Evolutionary conservation across 306 rosid genomes (phyloP).

Genomic region (Castanopsis chinensis): DNA sequence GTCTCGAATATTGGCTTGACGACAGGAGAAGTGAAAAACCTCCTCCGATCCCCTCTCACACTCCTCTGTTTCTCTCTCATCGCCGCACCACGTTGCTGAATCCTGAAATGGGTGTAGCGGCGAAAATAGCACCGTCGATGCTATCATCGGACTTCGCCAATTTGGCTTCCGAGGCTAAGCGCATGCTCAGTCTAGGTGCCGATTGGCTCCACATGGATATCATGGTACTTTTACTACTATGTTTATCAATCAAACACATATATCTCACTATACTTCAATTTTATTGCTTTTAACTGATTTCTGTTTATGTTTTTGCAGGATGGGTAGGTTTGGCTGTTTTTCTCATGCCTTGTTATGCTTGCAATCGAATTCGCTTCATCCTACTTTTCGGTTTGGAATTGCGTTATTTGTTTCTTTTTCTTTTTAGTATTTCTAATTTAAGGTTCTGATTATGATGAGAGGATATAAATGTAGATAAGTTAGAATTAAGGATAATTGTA

Average conservation of each 20-base stretch:
- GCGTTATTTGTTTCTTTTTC: conserved; percentile 1
- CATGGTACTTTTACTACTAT: conserved; percentile 49
- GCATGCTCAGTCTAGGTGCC: conserved; percentile 78
- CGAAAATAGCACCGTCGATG: conserved; percentile 98
- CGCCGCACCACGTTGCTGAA: no score
- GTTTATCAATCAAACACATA: no score
- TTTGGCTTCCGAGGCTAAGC: conserved; percentile 86
- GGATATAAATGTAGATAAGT: no score
- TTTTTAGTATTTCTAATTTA: neutral
- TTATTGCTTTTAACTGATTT: no score
- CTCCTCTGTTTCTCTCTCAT: no score
- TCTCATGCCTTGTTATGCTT: conserved; percentile 20
- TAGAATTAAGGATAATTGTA: no score
- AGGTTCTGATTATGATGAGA: no score
- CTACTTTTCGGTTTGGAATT: conserved; percentile 29
- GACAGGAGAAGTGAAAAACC: no score
- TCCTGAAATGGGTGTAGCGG: conserved; percentile 44
- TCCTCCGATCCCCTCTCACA: no score
- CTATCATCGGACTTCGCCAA: conserved; percentile 92
- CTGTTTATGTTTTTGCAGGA: conserved; percentile 54
- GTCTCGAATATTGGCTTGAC: no score
- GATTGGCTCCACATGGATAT: conserved; percentile 99
- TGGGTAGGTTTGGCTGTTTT: conserved; percentile 63
- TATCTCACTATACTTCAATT: no score
- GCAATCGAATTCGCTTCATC: conserved; percentile 17